Evolutionary conservation across 352 stramenopile species (phyloP), one percentile per base, ranked within the genome.

Genomic region (Halophytophthora polymorphica): DNA sequence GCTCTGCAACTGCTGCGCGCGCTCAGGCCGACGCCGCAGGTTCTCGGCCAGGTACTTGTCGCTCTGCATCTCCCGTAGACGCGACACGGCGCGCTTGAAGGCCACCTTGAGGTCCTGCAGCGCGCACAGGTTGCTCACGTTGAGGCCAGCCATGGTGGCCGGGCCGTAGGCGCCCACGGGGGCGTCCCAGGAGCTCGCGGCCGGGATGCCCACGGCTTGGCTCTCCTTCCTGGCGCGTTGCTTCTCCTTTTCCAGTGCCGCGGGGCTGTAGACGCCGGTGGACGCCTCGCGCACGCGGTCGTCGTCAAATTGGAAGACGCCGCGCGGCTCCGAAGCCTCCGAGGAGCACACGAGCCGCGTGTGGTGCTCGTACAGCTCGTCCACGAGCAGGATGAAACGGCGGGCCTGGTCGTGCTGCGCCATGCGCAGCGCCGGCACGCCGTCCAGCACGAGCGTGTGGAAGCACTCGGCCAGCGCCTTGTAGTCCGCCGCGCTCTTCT

Each of bases 371-470:
- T 99, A 99, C 42, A 99, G 64, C 69, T 98, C 94, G 63, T 99
- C 97, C 40, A 99, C 78, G 1, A 99, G 73, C 40, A 97, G 86
- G 63, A 99, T 98, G 69, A 99, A 98, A 37, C 97, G 83, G 25
- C 96, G 73, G n/a, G 92, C 85, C 60, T 88, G 73, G 63, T 98
- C 89, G 52, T 98, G 92, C 35, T 91, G 65, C 13, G 80, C 65
- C 69, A 97, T 83, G 12, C 79, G 82, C 12, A 98, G 58, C 12
- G 65, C 46, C 3, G 95, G 93, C 57, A 99, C 87, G 49, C 87
- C 55, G 25, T 93, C 69, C 4, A 99, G 56, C 50, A 97, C 81
- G 8, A 99, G 61, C 0, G 90, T 89, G 55, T 92, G 72, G 36
- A 98, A 99, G 34, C 84, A 70, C 44, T 94, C 73, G 7, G 83